A percentile compares a stretch with the other conserved stretches of the same genome.
Conservation (phyloP, 257 asterid genomes). For the Henckelia pumila region DNA sequence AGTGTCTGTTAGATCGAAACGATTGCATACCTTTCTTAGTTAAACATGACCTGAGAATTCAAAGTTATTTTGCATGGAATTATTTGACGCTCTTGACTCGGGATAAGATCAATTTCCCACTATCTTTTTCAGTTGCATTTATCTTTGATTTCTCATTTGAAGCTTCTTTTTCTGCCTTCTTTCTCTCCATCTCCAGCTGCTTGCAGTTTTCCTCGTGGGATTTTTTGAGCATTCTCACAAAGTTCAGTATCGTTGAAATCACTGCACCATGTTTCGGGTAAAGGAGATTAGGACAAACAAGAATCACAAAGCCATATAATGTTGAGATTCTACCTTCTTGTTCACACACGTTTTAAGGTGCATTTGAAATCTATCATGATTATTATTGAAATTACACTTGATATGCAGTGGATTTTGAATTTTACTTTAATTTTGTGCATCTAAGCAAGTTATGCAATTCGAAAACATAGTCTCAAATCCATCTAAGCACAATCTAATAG, state of each 20-base stretch:
- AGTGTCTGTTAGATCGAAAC: slow-evolving; percentile 3
- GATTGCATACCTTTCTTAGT: not conserved
- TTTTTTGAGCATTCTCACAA: slow-evolving; percentile 81
- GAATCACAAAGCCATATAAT: not conserved
- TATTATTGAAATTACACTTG: no score
- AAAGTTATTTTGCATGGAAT: slow-evolving; percentile 6
- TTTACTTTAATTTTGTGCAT: no score
- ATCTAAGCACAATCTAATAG: no score
- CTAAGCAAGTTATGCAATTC: no score
- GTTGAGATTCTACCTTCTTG: not conserved
- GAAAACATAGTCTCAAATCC: no score
- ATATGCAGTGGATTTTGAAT: no score
- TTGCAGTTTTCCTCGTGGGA: slow-evolving; percentile 82
- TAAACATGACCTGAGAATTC: not conserved
- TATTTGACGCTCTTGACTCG: slow-evolving; percentile 34
- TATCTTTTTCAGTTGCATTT: slow-evolving; percentile 36
- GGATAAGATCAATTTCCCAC: slow-evolving; percentile 39
- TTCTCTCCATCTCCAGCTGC: slow-evolving; percentile 72
- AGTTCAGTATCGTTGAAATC: slow-evolving; percentile 68
- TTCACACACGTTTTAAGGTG: no score
- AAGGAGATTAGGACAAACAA: slow-evolving; percentile 9
- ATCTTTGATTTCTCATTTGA: slow-evolving; percentile 47
- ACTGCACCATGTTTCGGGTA: slow-evolving; percentile 37
- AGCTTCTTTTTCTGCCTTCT: slow-evolving; percentile 92
- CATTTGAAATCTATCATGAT: no score